Evolutionary conservation across 129 eudicot species (phyloP).

Genomic region (Solidago caesia): DNA sequence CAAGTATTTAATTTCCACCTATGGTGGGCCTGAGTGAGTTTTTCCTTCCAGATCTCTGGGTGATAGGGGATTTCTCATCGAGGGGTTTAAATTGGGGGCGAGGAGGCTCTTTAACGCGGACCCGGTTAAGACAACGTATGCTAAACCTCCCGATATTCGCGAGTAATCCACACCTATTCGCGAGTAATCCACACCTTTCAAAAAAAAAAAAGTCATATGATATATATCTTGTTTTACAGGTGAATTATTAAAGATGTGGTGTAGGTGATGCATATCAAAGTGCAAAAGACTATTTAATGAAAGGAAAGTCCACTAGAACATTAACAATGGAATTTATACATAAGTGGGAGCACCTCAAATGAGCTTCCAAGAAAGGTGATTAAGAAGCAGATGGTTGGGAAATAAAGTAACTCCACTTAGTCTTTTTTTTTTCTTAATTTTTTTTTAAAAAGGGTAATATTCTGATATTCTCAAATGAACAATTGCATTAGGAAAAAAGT

Average conservation of each 20-base stretch:
- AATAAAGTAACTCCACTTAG: conserved; percentile 40
- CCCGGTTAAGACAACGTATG: too few species aligned
- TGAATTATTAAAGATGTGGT: conserved; percentile 20
- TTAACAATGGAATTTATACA: conserved; percentile 22
- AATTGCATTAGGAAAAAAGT: conserved; percentile 16
- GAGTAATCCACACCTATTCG: too few species aligned
- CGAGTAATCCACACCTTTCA: too few species aligned
- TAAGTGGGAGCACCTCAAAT: conserved; percentile 61
- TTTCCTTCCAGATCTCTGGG: too few species aligned
- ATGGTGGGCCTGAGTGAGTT: too few species aligned
- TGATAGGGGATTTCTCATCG: too few species aligned
- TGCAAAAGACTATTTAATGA: conserved; percentile 47
- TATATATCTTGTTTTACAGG: conserved; percentile 4
- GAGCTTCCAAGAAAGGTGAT: conserved; percentile 32
- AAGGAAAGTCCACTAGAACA: conserved; percentile 45
- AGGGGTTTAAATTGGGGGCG: too few species aligned
- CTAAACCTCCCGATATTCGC: too few species aligned
- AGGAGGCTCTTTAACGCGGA: too few species aligned
- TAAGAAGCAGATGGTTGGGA: conserved; percentile 43
- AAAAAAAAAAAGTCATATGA: neutral
- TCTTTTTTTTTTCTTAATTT: neutral
- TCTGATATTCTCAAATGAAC: conserved; percentile 20
- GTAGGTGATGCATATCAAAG: conserved; percentile 24
- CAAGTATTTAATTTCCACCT: too few species aligned
- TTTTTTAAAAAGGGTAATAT: conserved; percentile 14